These are phyloP conservation scores for Phyllosticta citribraziliensis DNA, from an alignment of 2,329 filamentous ascomycete genomes.

Conservation along the genomic window DNA sequence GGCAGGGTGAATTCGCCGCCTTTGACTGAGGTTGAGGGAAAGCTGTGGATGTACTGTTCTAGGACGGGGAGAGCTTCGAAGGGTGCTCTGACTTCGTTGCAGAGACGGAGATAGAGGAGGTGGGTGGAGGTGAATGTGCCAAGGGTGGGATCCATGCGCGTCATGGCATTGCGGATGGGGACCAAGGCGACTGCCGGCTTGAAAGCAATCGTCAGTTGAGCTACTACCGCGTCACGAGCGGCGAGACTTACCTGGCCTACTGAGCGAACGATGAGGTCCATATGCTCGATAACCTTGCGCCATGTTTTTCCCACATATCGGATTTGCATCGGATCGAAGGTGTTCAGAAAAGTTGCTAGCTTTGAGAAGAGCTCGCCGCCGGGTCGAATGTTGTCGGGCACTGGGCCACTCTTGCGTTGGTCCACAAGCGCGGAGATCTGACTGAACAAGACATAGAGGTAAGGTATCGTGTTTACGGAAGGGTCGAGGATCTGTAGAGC, in stretches of 20 bases:
- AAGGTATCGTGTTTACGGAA: slow-evolving; percentile 48
- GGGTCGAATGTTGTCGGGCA: slow-evolving; percentile 20
- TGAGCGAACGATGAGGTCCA: slow-evolving; percentile 24
- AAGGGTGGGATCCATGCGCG: slow-evolving; percentile 56
- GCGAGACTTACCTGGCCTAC: slow-evolving; percentile 22
- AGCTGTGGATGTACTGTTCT: slow-evolving; percentile 56
- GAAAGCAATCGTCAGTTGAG: slow-evolving; percentile 9
- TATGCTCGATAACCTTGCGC: slow-evolving; percentile 33
- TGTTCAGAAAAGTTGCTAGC: slow-evolving; percentile 36
- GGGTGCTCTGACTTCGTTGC: slow-evolving; percentile 44
- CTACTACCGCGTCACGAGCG: background rate
- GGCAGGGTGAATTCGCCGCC: slow-evolving; percentile 28
- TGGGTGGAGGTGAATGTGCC: slow-evolving; percentile 58
- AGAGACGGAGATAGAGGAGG: slow-evolving; percentile 47
- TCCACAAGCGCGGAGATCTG: slow-evolving; percentile 32
- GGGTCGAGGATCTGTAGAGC: slow-evolving; percentile 42
- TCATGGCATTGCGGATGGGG: slow-evolving; percentile 43
- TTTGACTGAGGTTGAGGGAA: slow-evolving; percentile 37
- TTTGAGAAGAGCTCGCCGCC: slow-evolving; percentile 41
- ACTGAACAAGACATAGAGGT: slow-evolving; percentile 44
- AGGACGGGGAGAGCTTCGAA: slow-evolving; percentile 51
- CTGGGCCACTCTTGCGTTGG: slow-evolving; percentile 19
- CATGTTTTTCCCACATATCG: slow-evolving; percentile 44
- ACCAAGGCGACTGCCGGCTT: slow-evolving; percentile 28
- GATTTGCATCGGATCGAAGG: slow-evolving; percentile 45